Percentiles rank a stretch among this genome's conserved stretches.
These are phyloP conservation scores for Lachancea quebecensis DNA, from an alignment of 805 yeast species.

Conservation along the genomic window DNA sequence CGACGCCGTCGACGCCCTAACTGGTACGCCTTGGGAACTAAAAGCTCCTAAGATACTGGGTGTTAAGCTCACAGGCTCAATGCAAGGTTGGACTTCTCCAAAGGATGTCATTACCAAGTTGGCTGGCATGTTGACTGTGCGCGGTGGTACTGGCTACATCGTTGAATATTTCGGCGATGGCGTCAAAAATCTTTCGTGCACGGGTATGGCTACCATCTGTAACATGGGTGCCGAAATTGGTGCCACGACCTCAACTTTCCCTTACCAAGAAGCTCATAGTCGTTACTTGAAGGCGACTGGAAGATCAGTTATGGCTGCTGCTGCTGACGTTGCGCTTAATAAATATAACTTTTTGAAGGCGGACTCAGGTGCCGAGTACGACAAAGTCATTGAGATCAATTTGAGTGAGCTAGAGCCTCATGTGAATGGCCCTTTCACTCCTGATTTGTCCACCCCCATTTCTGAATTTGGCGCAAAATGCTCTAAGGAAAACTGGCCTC, in stretches of 20 bases:
- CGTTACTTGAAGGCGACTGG: constrained; percentile 78
- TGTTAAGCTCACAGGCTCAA: constrained; percentile 82
- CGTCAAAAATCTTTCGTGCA: constrained; percentile 79
- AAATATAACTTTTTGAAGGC: constrained; percentile 64
- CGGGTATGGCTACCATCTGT: constrained; percentile 99
- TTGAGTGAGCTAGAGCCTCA: constrained; percentile 85
- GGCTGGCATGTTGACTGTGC: constrained; percentile 89
- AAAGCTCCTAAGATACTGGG: constrained; percentile 95
- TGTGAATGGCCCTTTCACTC: constrained; percentile 97
- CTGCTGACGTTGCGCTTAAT: constrained; percentile 56
- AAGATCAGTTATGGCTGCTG: constrained; percentile 74
- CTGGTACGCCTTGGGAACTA: constrained; percentile 98
- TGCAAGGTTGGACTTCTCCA: constrained; percentile 94
- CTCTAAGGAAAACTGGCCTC: constrained; percentile 76
- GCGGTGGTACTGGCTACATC: constrained; percentile 97
- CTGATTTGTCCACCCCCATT: constrained; percentile 92
- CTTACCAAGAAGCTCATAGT: constrained; percentile 75
- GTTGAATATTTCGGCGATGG: constrained; percentile 97
- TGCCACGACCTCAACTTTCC: constrained; percentile 97
- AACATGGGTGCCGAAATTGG: constrained; percentile 99
- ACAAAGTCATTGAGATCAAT: constrained; percentile 85
- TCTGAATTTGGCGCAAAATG: constrained; percentile 73
- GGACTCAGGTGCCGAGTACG: constrained; percentile 85
- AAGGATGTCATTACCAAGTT: constrained; percentile 91
- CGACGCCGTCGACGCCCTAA: constrained; percentile 96